Evolutionary conservation across 108 stramenopile genomes (phyloP).

Genomic region (Pseudonitzschia multiseries): DNA sequence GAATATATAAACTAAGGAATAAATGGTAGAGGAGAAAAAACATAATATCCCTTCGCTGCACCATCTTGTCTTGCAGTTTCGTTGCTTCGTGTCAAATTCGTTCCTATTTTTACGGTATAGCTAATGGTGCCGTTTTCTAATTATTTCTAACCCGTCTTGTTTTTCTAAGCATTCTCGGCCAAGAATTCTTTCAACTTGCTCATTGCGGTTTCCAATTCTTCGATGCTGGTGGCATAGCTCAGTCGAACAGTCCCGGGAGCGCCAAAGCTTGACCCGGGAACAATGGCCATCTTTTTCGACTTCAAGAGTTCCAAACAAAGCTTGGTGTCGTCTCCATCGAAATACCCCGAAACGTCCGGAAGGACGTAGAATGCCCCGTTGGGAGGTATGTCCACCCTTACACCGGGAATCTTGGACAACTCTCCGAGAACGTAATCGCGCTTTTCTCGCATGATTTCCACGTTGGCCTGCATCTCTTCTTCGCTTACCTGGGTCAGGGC

Average conservation of each 20-base stretch:
- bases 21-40: no score
- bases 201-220: slow-evolving; percentile 85
- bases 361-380: slow-evolving; percentile 96
- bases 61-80: no score
- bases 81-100: no score
- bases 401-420: slow-evolving; percentile 66
- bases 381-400: slow-evolving; percentile 67
- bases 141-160: no score
- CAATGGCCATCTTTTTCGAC: slow-evolving; percentile 85
- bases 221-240: slow-evolving; percentile 94
- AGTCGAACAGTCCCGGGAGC: slow-evolving; percentile 89
- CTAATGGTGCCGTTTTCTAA: no score
- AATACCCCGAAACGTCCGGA: slow-evolving; percentile 86
- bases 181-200: slow-evolving; percentile 66
- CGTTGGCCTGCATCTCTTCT: slow-evolving; percentile 65
- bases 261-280: slow-evolving; percentile 94
- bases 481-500: slow-evolving; percentile 78
- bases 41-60: no score
- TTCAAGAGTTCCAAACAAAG: slow-evolving; percentile 90
- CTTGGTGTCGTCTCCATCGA: slow-evolving; percentile 73
- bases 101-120: no score
- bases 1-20: no score
- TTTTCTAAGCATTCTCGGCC: slow-evolving; percentile 17
- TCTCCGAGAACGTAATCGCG: slow-evolving; percentile 84
- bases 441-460: slow-evolving; percentile 72